Percentiles rank a stretch among this genome's conserved stretches.
Conservation (phyloP, 805 yeast species). For the Candida morakotiae region DNA sequence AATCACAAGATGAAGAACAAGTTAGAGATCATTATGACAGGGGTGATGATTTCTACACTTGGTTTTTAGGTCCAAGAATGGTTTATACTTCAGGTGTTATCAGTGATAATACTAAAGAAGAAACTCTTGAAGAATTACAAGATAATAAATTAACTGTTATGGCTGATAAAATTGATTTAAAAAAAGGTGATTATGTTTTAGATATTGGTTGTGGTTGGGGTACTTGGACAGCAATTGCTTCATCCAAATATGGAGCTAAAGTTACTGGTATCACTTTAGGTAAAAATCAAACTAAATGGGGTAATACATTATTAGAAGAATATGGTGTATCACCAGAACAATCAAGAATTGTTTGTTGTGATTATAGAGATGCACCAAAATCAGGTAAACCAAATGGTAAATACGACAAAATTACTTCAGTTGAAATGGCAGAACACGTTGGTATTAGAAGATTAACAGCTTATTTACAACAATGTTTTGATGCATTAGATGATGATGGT, state of each 20-base stretch:
- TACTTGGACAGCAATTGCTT: conserved; percentile 80
- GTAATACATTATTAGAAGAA: conserved; percentile 62
- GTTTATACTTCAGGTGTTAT: conserved; percentile 86
- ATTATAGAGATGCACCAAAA: conserved; percentile 89
- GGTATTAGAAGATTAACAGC: conserved; percentile 80
- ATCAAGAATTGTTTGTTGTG: conserved; percentile 74
- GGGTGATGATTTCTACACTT: conserved; percentile 91
- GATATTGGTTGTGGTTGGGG: conserved; percentile 98
- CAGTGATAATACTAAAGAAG: conserved; percentile 64
- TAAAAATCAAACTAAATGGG: conserved; percentile 87
- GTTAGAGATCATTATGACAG: conserved; percentile 95
- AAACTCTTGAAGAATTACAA: conserved; percentile 75
- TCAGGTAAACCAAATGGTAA: conserved; percentile 38
- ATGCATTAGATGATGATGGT: conserved; percentile 90
- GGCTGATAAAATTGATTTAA: conserved; percentile 77
- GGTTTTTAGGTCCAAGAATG: conserved; percentile 95
- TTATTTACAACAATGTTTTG: conserved; percentile 76
- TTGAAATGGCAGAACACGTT: conserved; percentile 96
- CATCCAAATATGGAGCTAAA: conserved; percentile 75
- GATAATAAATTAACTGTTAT: conserved; percentile 86
- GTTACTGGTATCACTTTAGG: conserved; percentile 91
- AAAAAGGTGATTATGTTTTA: conserved; percentile 68
- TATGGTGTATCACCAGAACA: conserved; percentile 70
- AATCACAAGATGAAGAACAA: conserved; percentile 94
- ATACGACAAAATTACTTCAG: conserved; percentile 83